These are phyloP conservation scores for Ashbya aceris DNA, from an alignment of 1,139 yeast species.

Conservation along the genomic window DNA sequence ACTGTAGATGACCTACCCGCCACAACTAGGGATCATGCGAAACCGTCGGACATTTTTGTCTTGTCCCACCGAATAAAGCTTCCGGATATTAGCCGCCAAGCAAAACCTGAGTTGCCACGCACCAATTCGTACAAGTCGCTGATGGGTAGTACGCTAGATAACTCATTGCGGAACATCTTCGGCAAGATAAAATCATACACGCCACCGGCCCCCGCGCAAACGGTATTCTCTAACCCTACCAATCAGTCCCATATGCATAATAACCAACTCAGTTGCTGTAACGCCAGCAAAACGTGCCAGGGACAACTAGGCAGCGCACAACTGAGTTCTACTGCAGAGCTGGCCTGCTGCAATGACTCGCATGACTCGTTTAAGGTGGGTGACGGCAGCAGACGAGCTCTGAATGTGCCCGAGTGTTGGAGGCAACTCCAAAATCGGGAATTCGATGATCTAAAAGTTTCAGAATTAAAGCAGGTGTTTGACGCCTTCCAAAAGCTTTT, in stretches of 20 bases:
- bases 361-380: slow-evolving; percentile 7
- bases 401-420: slow-evolving; percentile 12
- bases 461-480: slow-evolving; percentile 23
- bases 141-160: slow-evolving; percentile 2
- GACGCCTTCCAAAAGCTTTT: slow-evolving; percentile 25
- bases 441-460: slow-evolving; percentile 25
- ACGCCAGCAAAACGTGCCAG: too few species aligned
- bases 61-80: slow-evolving; percentile 4
- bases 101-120: slow-evolving; percentile 7
- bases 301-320: too few species aligned
- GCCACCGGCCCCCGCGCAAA: slow-evolving; percentile 17
- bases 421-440: slow-evolving; percentile 16
- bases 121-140: slow-evolving; percentile 9
- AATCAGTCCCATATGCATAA: background rate
- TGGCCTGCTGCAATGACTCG: slow-evolving; percentile 7
- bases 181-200: slow-evolving; percentile 26
- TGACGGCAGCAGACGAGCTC: slow-evolving; percentile 3
- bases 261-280: too few species aligned
- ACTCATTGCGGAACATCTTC: slow-evolving; percentile 21
- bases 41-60: slow-evolving; percentile 11
- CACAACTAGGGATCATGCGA: slow-evolving; percentile 14
- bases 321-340: too few species aligned
- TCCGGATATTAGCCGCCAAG: background rate
- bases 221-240: slow-evolving; percentile 7
- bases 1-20: slow-evolving; percentile 35